A percentile compares a stretch with the other conserved stretches of the same genome.
phyloP scores from a whole-genome alignment of 1,284 basidiomycete genomes.

The Athelia psychrophila region DNA sequence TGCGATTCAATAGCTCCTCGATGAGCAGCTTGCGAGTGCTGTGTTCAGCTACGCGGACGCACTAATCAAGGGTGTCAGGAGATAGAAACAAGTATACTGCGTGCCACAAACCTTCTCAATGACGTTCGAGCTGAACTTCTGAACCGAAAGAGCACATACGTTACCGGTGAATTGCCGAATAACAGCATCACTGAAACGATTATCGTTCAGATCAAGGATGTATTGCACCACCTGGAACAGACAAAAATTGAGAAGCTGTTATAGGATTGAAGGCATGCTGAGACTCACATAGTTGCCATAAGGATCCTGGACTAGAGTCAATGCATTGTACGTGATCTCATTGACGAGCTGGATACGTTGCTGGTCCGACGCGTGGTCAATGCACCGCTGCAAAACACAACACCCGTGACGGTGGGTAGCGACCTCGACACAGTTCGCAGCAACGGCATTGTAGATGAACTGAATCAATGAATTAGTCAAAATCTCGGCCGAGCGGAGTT shows the following conservation, averaged over 20 bases:
- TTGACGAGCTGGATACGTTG: conserved; percentile 97
- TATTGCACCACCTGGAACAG: conserved; percentile 83
- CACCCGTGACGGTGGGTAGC: conserved; percentile 99
- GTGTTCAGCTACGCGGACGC: conserved; percentile 96
- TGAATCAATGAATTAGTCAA: conserved; percentile 36
- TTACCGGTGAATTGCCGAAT: conserved; percentile 98
- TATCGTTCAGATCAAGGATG: conserved; percentile 97
- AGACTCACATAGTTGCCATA: conserved; percentile 87
- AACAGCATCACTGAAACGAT: conserved; percentile 95
- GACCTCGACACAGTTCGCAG: conserved; percentile 98
- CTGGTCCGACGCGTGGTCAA: conserved; percentile 96
- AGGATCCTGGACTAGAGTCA: conserved; percentile 98
- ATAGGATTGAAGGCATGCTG: conserved; percentile 1
- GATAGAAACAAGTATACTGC: conserved; percentile 1
- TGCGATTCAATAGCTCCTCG: conserved; percentile 93
- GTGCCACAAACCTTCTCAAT: conserved; percentile 76
- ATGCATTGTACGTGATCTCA: conserved; percentile 98
- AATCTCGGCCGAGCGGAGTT: conserved; percentile 1
- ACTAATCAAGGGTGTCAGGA: conserved; percentile 47
- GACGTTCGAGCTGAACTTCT: conserved; percentile 97
- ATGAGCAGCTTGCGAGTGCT: conserved; percentile 93
- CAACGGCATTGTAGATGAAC: conserved; percentile 99
- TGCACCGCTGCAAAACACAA: conserved; percentile 97
- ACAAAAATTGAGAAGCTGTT: conserved; percentile 4
- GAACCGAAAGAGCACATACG: conserved; percentile 95